Percentiles rank a stretch among this genome's conserved stretches.
phyloP scores from a whole-genome alignment of 305 asterid species.

The Solanum chacoense region DNA sequence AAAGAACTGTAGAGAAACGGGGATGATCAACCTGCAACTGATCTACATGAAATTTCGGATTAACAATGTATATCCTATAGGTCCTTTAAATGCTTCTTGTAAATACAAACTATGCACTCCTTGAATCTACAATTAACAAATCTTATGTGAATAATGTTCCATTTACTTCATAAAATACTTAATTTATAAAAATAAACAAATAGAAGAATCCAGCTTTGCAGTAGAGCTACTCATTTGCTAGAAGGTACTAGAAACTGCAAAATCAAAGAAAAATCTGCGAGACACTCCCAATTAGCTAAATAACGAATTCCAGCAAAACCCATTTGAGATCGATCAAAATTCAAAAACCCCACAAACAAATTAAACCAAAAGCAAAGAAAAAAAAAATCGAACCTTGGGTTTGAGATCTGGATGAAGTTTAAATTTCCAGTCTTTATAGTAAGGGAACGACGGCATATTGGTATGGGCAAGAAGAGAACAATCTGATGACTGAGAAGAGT shows the following conservation, averaged over 20 bases:
- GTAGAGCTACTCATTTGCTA: not conserved
- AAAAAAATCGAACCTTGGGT: constrained; percentile 31
- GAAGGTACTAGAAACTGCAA: not conserved
- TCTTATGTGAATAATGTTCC: not conserved
- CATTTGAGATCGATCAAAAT: not conserved
- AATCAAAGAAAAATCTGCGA: not conserved
- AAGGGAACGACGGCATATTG: constrained; percentile 31
- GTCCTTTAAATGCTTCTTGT: not conserved
- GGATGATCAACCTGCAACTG: not conserved
- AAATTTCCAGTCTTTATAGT: constrained; percentile 40
- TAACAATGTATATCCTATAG: not conserved
- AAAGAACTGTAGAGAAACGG: not conserved
- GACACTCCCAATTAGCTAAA: not conserved
- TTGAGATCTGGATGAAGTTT: constrained; percentile 32
- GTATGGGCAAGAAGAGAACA: constrained; percentile 21
- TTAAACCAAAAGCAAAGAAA: not conserved
- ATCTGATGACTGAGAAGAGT: constrained; percentile 18
- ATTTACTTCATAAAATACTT: not conserved
- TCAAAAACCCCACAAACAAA: not conserved
- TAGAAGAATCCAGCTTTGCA: not conserved
- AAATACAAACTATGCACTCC: not conserved
- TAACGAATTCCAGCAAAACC: not conserved
- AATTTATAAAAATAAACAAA: not conserved
- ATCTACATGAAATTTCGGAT: not conserved
- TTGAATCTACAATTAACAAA: not conserved